These are phyloP conservation scores for Talaromyces stipitatus DNA, from an alignment of 495 filamentous ascomycete genomes.

Conservation along the genomic window DNA sequence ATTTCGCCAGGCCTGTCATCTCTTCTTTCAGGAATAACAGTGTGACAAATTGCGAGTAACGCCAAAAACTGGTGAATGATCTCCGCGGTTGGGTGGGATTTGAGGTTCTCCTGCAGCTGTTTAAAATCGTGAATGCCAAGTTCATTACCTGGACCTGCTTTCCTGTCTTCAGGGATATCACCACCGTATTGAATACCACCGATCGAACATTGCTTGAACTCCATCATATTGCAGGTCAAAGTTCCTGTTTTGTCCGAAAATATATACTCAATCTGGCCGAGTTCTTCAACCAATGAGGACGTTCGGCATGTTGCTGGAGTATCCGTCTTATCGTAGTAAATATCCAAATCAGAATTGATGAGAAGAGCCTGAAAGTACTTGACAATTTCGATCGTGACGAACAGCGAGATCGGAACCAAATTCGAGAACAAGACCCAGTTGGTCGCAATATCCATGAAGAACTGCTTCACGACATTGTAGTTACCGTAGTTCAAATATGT, in stretches of 20 bases:
- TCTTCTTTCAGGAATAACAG: conserved; percentile 86
- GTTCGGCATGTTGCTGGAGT: conserved; percentile 94
- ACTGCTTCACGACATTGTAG: conserved; percentile 61
- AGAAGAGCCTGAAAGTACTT: conserved; percentile 97
- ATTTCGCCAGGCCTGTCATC: conserved; percentile 70
- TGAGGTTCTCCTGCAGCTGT: conserved; percentile 63
- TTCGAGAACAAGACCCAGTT: conserved; percentile 99
- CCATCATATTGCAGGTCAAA: conserved; percentile 98
- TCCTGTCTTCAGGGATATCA: conserved; percentile 85
- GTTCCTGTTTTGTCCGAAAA: conserved; percentile 99
- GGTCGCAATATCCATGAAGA: conserved; percentile 91
- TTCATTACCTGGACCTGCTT: conserved; percentile 70
- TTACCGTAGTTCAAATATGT: conserved; percentile 61
- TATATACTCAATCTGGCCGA: conserved; percentile 97
- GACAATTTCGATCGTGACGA: conserved; percentile 96
- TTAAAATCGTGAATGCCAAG: conserved; percentile 86
- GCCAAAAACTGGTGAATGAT: conserved; percentile 86
- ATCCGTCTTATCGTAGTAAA: conserved; percentile 93
- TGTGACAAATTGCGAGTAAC: conserved; percentile 87
- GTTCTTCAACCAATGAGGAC: conserved; percentile 91
- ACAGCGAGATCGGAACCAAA: conserved; percentile 92
- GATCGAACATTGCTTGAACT: conserved; percentile 92
- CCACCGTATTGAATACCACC: conserved; percentile 90
- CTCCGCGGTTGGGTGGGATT: conserved; percentile 55
- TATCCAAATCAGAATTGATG: conserved; percentile 95